Base-by-base conservation (phyloP, 371 early-diverging fungal genomes). In the Saksenaea vasiformis region DNA sequence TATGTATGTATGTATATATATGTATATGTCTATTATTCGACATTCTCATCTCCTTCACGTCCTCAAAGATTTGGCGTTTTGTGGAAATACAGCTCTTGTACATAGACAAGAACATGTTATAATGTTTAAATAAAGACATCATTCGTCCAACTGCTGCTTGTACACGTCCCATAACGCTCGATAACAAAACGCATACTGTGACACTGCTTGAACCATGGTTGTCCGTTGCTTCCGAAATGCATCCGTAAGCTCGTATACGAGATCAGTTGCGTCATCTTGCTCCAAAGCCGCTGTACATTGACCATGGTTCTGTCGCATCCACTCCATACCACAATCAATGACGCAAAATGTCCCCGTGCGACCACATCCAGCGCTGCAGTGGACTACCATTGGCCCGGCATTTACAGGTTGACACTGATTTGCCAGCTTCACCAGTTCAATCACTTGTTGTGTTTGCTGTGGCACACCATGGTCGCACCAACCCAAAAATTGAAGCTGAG, bases 331-430 rank as follows among this genome's bases (percentile, higher is more conserved):
- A 1, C 66, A 59, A 60, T 77, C 75, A 26, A 79, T 44, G 5
- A 77, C 73, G 64, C 94, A 93, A 74, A 98, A 98, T 0, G 96
- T 93, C 1, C 99, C 99, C 0, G 99, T 97, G 35, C 99, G 83
- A 3, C 99, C 99, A 68, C 97, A 95, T 5, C 99, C 99, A 7
- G 99, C 99, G 66, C 91, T 91, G 66, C 93, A 93, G 65, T 93
- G 91, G 9, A 93, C 91, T 5, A 90, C 67, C 22, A 84, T 80
- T 0, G 92, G 91, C 0, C 82, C 79, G 19, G 73, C 69, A 4
- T 66, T 60, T 24, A 41, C 38, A 11, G 39, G 36, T 34, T 75
- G 70, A 5, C 67, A 62, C 26, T 73, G 65, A 58, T 82, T 72
- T 2, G 77, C 71, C 11, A 82, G 63, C 11, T 56, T 51, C 24